Evolutionary conservation across 257 asterid genomes (phyloP), one percentile per base, ranked within the genome.

Genomic region (Buddleja alternifolia): DNA sequence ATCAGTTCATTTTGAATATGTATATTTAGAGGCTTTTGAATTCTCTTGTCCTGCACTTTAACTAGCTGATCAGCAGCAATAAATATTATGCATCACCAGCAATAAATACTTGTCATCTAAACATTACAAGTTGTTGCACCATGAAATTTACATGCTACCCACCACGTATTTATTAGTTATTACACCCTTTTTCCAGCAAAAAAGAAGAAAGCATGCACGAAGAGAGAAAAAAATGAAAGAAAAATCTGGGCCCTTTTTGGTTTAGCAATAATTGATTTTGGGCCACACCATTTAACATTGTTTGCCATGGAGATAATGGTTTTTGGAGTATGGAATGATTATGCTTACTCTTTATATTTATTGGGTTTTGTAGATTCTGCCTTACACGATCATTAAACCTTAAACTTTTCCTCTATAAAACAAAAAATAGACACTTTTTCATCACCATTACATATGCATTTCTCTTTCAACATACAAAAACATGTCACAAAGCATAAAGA

Each of bases 251-350:
- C 48, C 67, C 46, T 25, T 57, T 76, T 6, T 62, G 72, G 69
- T 73, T 23, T 23, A 68, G 63, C 64, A 66, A 77, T 78, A 6
- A 79, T 75, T 76, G 34, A 17, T 60, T 56, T 46, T 79, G 86
- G 93, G 85, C 69, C 95, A 83, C 82, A 73, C 84, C 86, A 83
- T 72, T 45, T 55, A 66, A 37, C 55, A 45, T 71, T 83, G 88
- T 71, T 80, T 73, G 84, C 80, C 81, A 75, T 73, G 65, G 64
- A 72, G 61, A 75, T 42, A 58, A 74, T 73, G 46, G 69, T 54
- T 42, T 7, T 63, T 42, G 57, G 39, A 47, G 36, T 23, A 53
- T 60, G 57, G 20, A 76, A 82, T 80, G 50, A 81, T 74, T 66
- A 47, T 55, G 9, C 45, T n/a, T 59, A 53, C 24, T 72, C 69